A percentile compares a stretch with the other conserved stretches of the same genome.
Evolutionary conservation across 129 eudicot species (phyloP).

Genomic region (Erigeron canadensis): DNA sequence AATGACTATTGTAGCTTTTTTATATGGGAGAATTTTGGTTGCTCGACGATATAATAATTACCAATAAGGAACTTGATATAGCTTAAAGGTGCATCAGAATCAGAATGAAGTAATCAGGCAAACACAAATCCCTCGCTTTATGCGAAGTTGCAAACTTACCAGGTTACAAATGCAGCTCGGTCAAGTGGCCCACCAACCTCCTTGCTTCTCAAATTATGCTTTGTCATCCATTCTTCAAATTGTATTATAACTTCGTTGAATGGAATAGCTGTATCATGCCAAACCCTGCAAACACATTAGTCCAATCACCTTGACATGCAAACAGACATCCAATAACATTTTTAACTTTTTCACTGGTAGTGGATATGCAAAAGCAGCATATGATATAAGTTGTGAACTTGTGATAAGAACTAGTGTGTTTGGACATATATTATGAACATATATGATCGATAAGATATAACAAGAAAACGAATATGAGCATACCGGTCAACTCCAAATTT

Average conservation of each 20-base stretch:
- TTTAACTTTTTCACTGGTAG: no score
- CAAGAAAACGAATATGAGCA: slow-evolving; percentile 7
- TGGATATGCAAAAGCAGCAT: not conserved
- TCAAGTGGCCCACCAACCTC: slow-evolving; percentile 52
- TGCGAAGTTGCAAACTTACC: slow-evolving; percentile 45
- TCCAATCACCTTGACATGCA: slow-evolving; percentile 15
- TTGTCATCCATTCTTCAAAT: slow-evolving; percentile 79
- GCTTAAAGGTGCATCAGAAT: not conserved
- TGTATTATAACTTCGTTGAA: slow-evolving; percentile 74
- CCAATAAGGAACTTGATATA: no score
- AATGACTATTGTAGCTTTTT: no score
- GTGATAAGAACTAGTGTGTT: not conserved
- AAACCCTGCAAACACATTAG: slow-evolving; percentile 62
- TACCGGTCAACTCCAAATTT: slow-evolving; percentile 84
- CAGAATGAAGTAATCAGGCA: not conserved
- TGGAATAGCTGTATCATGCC: slow-evolving; percentile 95
- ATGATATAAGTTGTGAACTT: not conserved
- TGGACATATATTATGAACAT: not conserved
- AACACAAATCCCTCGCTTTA: not conserved
- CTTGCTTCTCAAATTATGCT: slow-evolving; percentile 52
- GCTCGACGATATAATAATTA: no score
- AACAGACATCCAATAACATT: no score
- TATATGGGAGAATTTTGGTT: no score
- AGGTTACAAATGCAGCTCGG: slow-evolving; percentile 88
- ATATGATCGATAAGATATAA: not conserved